phyloP scores from a whole-genome alignment of 495 filamentous ascomycete genomes.

The Lichina pygmaea region DNA sequence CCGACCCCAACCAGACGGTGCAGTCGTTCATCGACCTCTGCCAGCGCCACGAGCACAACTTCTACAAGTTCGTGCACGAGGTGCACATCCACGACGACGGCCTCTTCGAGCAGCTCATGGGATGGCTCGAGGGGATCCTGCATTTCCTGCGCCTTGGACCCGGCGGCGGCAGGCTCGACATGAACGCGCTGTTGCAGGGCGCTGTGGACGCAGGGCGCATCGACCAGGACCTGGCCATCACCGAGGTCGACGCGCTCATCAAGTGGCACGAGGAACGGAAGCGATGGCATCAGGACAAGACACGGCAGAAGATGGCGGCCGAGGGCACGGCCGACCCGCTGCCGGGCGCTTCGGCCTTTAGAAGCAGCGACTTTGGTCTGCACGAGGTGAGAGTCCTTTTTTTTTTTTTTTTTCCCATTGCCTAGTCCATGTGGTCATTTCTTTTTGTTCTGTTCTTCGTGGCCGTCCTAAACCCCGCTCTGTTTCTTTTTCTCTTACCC shows the following conservation, averaged over 20 bases:
- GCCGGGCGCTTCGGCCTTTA: slow-evolving; percentile 30
- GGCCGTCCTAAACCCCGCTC: too few species aligned
- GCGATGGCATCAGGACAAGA: slow-evolving; percentile 94
- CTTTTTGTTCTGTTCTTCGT: neutral
- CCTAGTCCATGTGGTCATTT: neutral
- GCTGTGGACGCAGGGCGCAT: slow-evolving; percentile 38
- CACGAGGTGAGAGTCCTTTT: slow-evolving; percentile 30
- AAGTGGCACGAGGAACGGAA: slow-evolving; percentile 86
- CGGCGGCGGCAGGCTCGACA: slow-evolving; percentile 50
- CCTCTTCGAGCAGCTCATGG: slow-evolving; percentile 84
- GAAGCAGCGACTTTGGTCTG: slow-evolving; percentile 63
- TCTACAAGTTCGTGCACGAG: slow-evolving; percentile 97
- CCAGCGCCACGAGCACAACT: slow-evolving; percentile 78
- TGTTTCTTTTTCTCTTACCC: neutral
- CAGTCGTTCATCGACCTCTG: slow-evolving; percentile 96
- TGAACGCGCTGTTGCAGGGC: slow-evolving; percentile 74
- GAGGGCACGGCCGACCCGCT: slow-evolving; percentile 19
- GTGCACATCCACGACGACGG: slow-evolving; percentile 96
- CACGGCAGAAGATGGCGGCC: slow-evolving; percentile 91
- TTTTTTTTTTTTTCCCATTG: neutral
- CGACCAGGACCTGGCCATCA: slow-evolving; percentile 40
- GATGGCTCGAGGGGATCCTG: slow-evolving; percentile 91
- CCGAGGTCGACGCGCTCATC: slow-evolving; percentile 63
- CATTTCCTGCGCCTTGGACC: slow-evolving; percentile 79
- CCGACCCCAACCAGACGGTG: slow-evolving; percentile 96